phyloP scores from a whole-genome alignment of 1,139 yeast species.

The Blastobotrys capitulatus region DNA sequence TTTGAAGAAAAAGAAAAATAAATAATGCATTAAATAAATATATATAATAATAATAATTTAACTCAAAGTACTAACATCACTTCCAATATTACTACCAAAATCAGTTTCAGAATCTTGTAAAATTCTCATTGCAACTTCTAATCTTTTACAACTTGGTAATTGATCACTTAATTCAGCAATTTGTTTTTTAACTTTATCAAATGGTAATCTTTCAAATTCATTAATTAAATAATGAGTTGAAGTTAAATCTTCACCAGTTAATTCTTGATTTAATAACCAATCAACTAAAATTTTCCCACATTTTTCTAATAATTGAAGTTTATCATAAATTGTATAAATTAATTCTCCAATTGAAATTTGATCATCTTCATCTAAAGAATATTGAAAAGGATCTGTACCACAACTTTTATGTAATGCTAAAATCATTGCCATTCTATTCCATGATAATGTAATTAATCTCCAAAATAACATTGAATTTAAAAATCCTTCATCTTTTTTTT shows the following conservation, averaged over 20 bases:
- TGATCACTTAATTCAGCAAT: slow-evolving; percentile 2
- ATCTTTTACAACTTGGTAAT: slow-evolving; percentile 6
- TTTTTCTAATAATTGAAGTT: background rate
- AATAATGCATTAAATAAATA: slow-evolving; percentile 33
- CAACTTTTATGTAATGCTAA: background rate
- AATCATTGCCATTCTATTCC: slow-evolving; percentile 6
- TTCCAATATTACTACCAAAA: background rate
- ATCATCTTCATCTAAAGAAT: slow-evolving; percentile 5
- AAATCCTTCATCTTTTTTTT: slow-evolving; percentile 4
- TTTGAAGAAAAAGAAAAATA: slow-evolving; percentile 33
- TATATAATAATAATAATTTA: slow-evolving; percentile 39
- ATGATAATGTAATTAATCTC: slow-evolving; percentile 4
- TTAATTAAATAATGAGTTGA: slow-evolving; percentile 3
- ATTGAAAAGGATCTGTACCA: background rate
- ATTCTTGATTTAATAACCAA: background rate
- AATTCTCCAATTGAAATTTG: slow-evolving; percentile 8
- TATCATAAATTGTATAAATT: background rate
- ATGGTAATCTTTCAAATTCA: slow-evolving; percentile 9
- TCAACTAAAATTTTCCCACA: slow-evolving; percentile 6
- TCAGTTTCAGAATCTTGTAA: slow-evolving; percentile 7
- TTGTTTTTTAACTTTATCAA: background rate
- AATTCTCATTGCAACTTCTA: slow-evolving; percentile 9
- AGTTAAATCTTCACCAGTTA: background rate
- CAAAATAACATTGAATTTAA: slow-evolving; percentile 4
- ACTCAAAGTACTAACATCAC: slow-evolving; percentile 9